Evolutionary conservation across 2,329 filamentous ascomycete species (phyloP).

Genomic region (Lasiodiplodia citricola): DNA sequence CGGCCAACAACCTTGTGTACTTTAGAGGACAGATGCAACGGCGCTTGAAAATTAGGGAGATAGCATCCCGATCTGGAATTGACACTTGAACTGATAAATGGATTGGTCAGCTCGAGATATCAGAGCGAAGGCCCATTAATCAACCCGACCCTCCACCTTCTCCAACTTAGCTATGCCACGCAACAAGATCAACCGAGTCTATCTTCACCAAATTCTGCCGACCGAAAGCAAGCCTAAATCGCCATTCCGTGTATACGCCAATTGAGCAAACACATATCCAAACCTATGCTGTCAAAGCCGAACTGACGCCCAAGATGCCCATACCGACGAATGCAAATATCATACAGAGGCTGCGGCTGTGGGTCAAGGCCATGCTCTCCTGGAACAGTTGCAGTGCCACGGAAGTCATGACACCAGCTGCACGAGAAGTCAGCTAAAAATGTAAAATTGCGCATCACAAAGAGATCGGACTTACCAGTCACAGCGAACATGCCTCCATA

Average conservation of each 20-base stretch:
- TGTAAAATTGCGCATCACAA: background rate
- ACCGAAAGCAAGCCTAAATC: background rate
- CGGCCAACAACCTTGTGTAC: too few species aligned
- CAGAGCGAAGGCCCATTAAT: too few species aligned
- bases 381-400: slow-evolving; percentile 89
- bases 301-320: slow-evolving; percentile 83
- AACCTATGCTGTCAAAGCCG: slow-evolving; percentile 72
- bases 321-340: slow-evolving; percentile 85
- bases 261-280: background rate
- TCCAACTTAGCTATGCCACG: background rate
- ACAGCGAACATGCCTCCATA: slow-evolving; percentile 86
- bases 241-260: background rate
- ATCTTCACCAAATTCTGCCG: background rate
- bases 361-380: slow-evolving; percentile 82
- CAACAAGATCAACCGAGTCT: background rate
- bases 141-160: background rate
- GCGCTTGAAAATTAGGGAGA: too few species aligned
- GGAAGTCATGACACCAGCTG: slow-evolving; percentile 90
- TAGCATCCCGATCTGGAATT: too few species aligned
- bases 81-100: too few species aligned
- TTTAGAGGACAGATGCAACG: too few species aligned
- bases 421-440: background rate
- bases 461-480: slow-evolving; percentile 54
- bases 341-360: slow-evolving; percentile 77
- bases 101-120: too few species aligned